phyloP scores from a whole-genome alignment of 163 green algal species.

The Scenedesmus sp. region DNA sequence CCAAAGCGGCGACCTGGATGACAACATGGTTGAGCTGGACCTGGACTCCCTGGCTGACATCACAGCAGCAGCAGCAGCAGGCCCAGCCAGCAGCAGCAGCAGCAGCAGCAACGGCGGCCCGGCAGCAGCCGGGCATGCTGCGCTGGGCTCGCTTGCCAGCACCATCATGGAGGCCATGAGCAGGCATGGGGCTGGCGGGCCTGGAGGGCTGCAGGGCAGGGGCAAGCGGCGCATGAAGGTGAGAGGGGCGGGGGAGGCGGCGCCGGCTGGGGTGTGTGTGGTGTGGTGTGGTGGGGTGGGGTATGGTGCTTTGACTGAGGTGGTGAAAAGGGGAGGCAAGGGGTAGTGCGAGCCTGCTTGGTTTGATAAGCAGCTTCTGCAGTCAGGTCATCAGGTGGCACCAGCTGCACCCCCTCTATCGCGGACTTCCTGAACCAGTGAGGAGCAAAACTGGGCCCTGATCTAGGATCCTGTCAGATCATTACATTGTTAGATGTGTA shows the following conservation, averaged over 20 bases:
- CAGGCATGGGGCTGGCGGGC: background rate
- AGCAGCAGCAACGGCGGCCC: conserved; percentile 17
- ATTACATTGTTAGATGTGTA: background rate
- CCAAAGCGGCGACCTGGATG: conserved; percentile 78
- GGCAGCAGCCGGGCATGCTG: background rate
- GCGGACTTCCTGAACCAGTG: too few relatives aligned
- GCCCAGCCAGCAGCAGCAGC: background rate
- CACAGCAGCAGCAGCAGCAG: background rate
- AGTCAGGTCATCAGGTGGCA: too few relatives aligned
- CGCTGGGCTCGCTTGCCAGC: background rate
- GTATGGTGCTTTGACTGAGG: too few relatives aligned
- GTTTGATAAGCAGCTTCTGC: too few relatives aligned
- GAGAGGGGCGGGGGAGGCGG: background rate
- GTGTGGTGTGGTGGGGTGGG: background rate
- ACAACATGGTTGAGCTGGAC: conserved; percentile 80
- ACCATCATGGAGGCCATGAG: conserved; percentile 24
- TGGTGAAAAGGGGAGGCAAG: background rate
- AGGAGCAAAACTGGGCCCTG: too few relatives aligned
- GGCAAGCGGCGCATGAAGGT: conserved; percentile 35
- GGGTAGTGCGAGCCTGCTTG: background rate
- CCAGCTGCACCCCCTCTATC: too few relatives aligned
- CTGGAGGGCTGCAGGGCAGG: background rate
- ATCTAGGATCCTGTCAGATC: too few relatives aligned
- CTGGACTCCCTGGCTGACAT: conserved; percentile 1
- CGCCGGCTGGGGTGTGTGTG: background rate